A percentile compares a stretch with the other conserved stretches of the same genome.
These are phyloP conservation scores for Chlorella sp. DNA, from an alignment of 139 green algal genomes.

Conservation along the genomic window DNA sequence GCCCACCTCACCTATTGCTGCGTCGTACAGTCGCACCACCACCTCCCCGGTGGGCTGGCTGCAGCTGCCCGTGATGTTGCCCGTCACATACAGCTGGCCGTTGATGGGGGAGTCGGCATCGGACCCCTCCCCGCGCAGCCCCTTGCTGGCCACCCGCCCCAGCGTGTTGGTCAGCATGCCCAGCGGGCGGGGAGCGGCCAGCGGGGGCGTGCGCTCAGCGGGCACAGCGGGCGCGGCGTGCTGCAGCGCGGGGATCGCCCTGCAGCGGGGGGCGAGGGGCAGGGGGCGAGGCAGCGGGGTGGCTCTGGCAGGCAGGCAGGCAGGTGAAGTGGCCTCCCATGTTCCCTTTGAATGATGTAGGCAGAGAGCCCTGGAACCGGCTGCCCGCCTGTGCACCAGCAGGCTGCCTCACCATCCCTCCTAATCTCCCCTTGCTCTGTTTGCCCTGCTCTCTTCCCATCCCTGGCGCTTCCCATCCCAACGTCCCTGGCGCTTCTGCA, in stretches of 20 bases:
- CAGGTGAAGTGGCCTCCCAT: background rate
- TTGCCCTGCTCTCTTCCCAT: no score
- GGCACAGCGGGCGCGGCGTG: constrained; percentile 62
- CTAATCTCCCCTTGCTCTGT: background rate
- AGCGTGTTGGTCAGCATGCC: constrained; percentile 40
- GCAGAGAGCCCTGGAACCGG: background rate
- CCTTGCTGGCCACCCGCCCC: constrained; percentile 18
- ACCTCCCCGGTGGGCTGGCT: constrained; percentile 63
- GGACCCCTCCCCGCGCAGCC: constrained; percentile 16
- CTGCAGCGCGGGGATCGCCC: constrained; percentile 68
- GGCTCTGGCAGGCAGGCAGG: background rate
- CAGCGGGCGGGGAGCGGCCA: constrained; percentile 39
- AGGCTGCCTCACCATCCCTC: background rate
- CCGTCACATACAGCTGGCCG: constrained; percentile 82
- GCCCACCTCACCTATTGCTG: constrained; percentile 71
- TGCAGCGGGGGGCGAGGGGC: background rate
- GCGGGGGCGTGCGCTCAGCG: constrained; percentile 10
- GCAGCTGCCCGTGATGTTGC: constrained; percentile 58
- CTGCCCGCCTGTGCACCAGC: background rate
- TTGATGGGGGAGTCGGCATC: constrained; percentile 64
- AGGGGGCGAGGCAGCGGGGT: background rate
- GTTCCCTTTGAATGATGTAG: no score
- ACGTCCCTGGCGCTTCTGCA: no score
- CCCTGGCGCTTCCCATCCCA: no score
- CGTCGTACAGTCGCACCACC: constrained; percentile 74